Conservation (phyloP, 1,284 basidiomycete species). For the Taiwanofungus camphoratus region DNA sequence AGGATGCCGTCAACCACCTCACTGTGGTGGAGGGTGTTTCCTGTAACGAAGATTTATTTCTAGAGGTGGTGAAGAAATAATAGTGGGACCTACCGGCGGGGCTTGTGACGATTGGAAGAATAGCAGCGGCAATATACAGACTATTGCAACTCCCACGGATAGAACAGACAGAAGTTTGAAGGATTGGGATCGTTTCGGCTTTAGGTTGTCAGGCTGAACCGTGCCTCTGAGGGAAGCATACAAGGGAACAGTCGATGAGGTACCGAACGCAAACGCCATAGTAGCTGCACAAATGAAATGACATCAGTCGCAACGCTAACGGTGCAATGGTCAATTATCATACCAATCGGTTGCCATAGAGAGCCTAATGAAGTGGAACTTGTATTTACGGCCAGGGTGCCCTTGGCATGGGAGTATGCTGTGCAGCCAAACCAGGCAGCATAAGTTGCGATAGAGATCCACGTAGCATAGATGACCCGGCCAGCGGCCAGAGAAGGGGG, state of each 20-base stretch:
- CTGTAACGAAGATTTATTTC: constrained; percentile 9
- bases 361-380: constrained; percentile 38
- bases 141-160: constrained; percentile 42
- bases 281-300: constrained; percentile 30
- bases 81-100: constrained; percentile 32
- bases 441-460: constrained; percentile 52
- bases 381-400: constrained; percentile 32
- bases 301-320: neutral
- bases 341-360: constrained; percentile 62
- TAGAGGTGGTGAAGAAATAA: constrained; percentile 2
- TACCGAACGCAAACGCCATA: constrained; percentile 59
- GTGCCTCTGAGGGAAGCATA: constrained; percentile 53
- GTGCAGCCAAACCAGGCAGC: constrained; percentile 51
- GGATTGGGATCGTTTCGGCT: constrained; percentile 44
- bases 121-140: constrained; percentile 52
- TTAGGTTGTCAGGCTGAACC: constrained; percentile 32
- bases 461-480: constrained; percentile 48
- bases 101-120: constrained; percentile 44
- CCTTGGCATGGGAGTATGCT: constrained; percentile 43
- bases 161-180: constrained; percentile 52
- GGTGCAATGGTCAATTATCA: constrained; percentile 22
- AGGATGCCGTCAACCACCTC: constrained; percentile 32
- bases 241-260: constrained; percentile 56
- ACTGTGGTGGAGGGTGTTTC: constrained; percentile 23
- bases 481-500: constrained; percentile 48